Conservation (phyloP, 2,329 filamentous ascomycete genomes). For the Fusarium circinatum region DNA sequence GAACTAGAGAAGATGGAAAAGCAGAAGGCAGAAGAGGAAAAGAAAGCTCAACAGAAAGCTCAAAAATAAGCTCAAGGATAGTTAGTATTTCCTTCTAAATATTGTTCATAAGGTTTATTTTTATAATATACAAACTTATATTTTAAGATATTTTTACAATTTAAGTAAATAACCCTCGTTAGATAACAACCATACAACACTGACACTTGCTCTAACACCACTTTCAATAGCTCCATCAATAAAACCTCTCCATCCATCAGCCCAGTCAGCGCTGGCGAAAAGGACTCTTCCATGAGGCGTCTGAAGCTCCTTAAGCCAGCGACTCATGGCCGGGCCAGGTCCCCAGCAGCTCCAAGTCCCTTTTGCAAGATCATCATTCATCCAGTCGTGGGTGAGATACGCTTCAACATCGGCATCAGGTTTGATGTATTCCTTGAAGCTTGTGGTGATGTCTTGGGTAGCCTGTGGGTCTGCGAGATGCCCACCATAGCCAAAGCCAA, state of each 20-base stretch:
- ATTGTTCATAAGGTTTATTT: too few relatives aligned
- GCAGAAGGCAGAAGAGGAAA: too few relatives aligned
- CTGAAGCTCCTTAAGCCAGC: slow-evolving; percentile 27
- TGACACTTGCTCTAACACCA: neutral
- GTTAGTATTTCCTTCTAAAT: too few relatives aligned
- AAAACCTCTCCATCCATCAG: slow-evolving; percentile 39
- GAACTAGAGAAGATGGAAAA: too few relatives aligned
- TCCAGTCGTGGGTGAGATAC: slow-evolving; percentile 38
- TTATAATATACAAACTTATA: too few relatives aligned
- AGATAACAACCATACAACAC: neutral
- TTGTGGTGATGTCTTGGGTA: neutral
- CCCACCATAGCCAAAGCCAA: slow-evolving; percentile 27
- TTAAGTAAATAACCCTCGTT: neutral
- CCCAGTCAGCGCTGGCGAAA: slow-evolving; percentile 40
- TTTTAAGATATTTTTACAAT: too few relatives aligned
- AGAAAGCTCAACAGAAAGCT: too few relatives aligned
- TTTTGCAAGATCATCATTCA: slow-evolving; percentile 22
- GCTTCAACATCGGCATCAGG: slow-evolving; percentile 14
- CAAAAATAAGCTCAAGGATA: too few relatives aligned
- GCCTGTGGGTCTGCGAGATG: neutral
- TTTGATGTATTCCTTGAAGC: slow-evolving; percentile 17
- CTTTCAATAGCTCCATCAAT: slow-evolving; percentile 40
- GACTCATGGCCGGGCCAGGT: neutral
- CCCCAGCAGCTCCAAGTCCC: slow-evolving; percentile 37
- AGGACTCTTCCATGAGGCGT: slow-evolving; percentile 17